Evolutionary conservation across 768 basidiomycete genomes (phyloP).

Genomic region (Naematelia encephala): DNA sequence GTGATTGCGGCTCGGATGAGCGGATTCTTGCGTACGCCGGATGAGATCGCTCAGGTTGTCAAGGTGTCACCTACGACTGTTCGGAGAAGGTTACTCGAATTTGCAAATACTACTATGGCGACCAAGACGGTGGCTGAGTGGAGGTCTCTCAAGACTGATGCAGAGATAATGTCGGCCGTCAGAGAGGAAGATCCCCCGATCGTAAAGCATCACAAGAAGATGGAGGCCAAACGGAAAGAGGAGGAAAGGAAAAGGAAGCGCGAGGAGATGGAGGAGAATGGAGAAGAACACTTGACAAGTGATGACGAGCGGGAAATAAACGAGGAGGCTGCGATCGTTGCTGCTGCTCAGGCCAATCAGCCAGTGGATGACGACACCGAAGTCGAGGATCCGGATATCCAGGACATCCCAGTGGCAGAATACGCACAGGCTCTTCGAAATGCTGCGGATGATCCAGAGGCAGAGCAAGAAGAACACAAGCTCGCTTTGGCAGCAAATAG

Average conservation of each 20-base stretch:
- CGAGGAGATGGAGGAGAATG: conserved; percentile 46
- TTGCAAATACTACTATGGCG: conserved; percentile 83
- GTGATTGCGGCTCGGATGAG: conserved; percentile 97
- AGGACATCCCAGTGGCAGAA: neutral
- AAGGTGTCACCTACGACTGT: conserved; percentile 97
- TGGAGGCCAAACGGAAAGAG: conserved; percentile 25
- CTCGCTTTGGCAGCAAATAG: conserved; percentile 11
- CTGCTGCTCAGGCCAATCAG: conserved; percentile 3
- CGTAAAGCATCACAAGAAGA: conserved; percentile 20
- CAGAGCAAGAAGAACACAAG: conserved; percentile 20
- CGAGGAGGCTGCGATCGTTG: conserved; percentile 2
- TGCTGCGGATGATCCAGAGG: conserved; percentile 20
- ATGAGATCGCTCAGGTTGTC: conserved; percentile 97
- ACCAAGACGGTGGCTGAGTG: conserved; percentile 83
- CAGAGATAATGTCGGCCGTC: conserved; percentile 22
- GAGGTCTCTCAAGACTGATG: conserved; percentile 59
- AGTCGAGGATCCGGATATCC: conserved; percentile 11
- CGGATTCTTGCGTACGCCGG: conserved; percentile 85
- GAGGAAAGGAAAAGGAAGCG: conserved; percentile 11
- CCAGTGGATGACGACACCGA: conserved; percentile 18
- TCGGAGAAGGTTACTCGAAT: conserved; percentile 89
- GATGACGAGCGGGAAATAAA: conserved; percentile 5
- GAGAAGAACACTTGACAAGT: neutral
- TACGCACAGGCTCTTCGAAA: conserved; percentile 19
- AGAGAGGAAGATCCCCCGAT: conserved; percentile 38